Percentiles rank a stretch among this genome's conserved stretches.
Evolutionary conservation across 768 basidiomycete species (phyloP).

Genomic region (Calvatia gigantea): DNA sequence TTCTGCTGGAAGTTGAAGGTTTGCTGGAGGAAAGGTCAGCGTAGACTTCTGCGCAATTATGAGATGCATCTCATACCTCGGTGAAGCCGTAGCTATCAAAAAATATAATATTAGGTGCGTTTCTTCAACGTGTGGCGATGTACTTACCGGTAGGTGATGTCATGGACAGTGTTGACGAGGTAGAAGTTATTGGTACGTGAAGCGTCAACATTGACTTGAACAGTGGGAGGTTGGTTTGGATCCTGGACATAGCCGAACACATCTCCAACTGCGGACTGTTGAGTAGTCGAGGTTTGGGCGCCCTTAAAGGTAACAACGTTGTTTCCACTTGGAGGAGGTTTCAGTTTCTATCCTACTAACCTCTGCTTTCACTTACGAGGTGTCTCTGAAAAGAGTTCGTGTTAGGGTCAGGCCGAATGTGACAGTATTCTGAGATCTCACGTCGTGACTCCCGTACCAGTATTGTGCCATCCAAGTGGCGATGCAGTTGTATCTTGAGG

Average conservation of each 20-base stretch:
- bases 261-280: slow-evolving; percentile 34
- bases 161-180: slow-evolving; percentile 57
- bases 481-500: slow-evolving; percentile 54
- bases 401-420: background rate
- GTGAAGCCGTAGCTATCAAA: slow-evolving; percentile 48
- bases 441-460: slow-evolving; percentile 17
- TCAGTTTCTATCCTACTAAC: background rate
- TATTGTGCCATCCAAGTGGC: slow-evolving; percentile 52
- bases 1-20: slow-evolving; percentile 56
- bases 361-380: slow-evolving; percentile 2
- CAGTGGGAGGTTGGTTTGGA: slow-evolving; percentile 31
- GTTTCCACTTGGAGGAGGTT: slow-evolving; percentile 21
- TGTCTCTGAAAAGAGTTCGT: slow-evolving; percentile 1
- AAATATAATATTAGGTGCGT: background rate
- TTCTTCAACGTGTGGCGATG: background rate
- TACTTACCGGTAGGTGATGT: slow-evolving; percentile 28
- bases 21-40: background rate
- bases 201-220: slow-evolving; percentile 42
- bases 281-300: slow-evolving; percentile 25
- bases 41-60: background rate
- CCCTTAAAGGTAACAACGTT: slow-evolving; percentile 31
- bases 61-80: slow-evolving; percentile 33
- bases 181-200: slow-evolving; percentile 56
- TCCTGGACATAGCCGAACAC: slow-evolving; percentile 37
- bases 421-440: background rate